Conservation (phyloP, 2,329 filamentous ascomycete species). For the Ambrosiella xylebori region DNA sequence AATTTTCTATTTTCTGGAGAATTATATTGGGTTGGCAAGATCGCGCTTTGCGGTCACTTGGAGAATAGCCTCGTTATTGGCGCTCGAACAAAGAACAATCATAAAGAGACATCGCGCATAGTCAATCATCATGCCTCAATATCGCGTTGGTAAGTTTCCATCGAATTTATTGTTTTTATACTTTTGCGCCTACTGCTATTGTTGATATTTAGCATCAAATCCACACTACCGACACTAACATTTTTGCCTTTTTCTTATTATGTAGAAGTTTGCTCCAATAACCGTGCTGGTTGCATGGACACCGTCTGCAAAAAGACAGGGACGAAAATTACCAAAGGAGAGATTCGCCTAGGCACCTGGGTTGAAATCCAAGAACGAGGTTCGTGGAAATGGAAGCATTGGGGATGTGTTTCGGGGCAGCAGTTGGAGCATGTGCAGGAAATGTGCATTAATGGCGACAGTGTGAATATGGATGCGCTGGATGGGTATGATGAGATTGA, state of each 20-base stretch:
- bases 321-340: constrained; percentile 61
- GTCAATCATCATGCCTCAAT: constrained; percentile 24
- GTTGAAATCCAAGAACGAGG: constrained; percentile 45
- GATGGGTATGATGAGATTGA: constrained; percentile 67
- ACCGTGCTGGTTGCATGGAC: constrained; percentile 59
- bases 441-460: constrained; percentile 29
- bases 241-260: too few species aligned
- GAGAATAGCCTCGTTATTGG: background rate
- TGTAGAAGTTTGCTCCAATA: constrained; percentile 51
- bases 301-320: constrained; percentile 51
- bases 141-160: constrained; percentile 26
- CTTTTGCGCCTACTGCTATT: too few species aligned
- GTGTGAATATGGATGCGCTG: constrained; percentile 46
- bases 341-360: constrained; percentile 60
- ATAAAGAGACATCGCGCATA: background rate
- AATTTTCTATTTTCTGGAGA: background rate
- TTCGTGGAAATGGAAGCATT: constrained; percentile 68
- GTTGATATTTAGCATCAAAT: too few species aligned
- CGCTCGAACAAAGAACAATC: background rate
- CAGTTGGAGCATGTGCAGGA: constrained; percentile 51
- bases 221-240: too few species aligned
- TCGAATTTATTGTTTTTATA: background rate
- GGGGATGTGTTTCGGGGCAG: constrained; percentile 76
- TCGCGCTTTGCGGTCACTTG: too few species aligned
- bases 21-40: too few species aligned